Evolutionary conservation across 2,329 filamentous ascomycete species (phyloP).

Genomic region (Fusarium kyushuense): DNA sequence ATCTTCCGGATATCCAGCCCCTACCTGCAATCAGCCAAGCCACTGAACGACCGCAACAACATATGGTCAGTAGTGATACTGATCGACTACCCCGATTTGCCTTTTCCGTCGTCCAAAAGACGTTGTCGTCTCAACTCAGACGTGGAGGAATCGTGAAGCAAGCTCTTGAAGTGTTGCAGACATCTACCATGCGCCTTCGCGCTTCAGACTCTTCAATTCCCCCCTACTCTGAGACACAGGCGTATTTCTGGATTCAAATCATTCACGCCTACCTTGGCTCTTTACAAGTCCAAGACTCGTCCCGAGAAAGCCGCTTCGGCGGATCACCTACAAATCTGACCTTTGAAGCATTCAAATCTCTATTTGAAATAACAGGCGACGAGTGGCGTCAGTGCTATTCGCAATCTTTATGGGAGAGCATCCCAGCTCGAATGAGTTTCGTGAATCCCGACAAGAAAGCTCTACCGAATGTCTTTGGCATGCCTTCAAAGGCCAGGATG

Average conservation of each 20-base stretch:
- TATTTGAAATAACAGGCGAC: constrained; percentile 41
- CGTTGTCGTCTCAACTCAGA: constrained; percentile 31
- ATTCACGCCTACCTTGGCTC: constrained; percentile 41
- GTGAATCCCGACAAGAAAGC: constrained; percentile 46
- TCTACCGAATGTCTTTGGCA: constrained; percentile 44
- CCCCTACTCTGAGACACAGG: constrained; percentile 51
- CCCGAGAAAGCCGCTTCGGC: background rate
- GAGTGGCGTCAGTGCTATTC: constrained; percentile 51
- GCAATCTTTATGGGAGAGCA: constrained; percentile 41
- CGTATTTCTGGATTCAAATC: constrained; percentile 51
- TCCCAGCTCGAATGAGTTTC: constrained; percentile 47
- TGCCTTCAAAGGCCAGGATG: constrained; percentile 34
- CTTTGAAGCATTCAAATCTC: constrained; percentile 40
- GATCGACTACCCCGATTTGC: constrained; percentile 49
- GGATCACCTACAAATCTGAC: constrained; percentile 18
- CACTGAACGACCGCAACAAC: background rate
- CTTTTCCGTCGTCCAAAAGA: constrained; percentile 48
- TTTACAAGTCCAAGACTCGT: constrained; percentile 1
- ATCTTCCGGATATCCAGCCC: constrained; percentile 49
- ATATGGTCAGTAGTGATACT: background rate
- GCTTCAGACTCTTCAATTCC: constrained; percentile 25
- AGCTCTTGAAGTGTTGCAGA: constrained; percentile 42
- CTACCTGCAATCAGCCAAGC: constrained; percentile 40
- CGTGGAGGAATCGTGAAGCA: constrained; percentile 47
- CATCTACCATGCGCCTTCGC: constrained; percentile 44